Evolutionary conservation across 768 basidiomycete species (phyloP), one percentile per base, ranked within the genome.

Genomic region (Tylopilus felleus): DNA sequence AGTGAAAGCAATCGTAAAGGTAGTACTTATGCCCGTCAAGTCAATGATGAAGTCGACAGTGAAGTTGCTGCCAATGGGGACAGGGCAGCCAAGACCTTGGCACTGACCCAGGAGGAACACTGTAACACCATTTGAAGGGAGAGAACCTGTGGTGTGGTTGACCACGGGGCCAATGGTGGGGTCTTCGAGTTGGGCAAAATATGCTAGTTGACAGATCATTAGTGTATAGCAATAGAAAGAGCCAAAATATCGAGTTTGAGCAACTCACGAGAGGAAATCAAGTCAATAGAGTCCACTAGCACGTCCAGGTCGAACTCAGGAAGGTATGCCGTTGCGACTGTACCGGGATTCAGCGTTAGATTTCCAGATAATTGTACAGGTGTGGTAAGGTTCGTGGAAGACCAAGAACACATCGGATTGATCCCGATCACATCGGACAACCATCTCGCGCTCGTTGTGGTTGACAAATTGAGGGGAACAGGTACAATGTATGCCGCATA

Each of bases 381-480:
- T 5, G 55, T 1, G 4, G 62, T 62, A 16, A 69, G 36, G 43
- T 70, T 68, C 7, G 67, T 70, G 13, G 57, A 51, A 25, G 66
- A 51, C 66, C 65, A 69, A n/a, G 58, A 61, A 44, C 67, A 69
- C 5, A 47, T 44, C 2, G 67, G 67, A 27, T 68, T 65, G 29
- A 70, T 31, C 44, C 61, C 61, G 4, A 62, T 55, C 16, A 70
- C 66, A 45, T 69, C 67, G 17, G 60, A 57, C 28, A 70, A 28
- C 68, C 66, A 69, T 49, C 66, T 64, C 21, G 68, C 61, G 7
- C 21, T 57, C 14, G 56, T 64, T 1, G 62, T 39, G 5, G 51
- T 56, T 14, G 61, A 13, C 1, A 69, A 41, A 33, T 62, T 25
- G 25, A 58, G 27, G 21, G 67, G 67, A 3, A 27, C 12, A n/a